phyloP scores from a whole-genome alignment of 257 asterid genomes.

The Thymus quinquecostatus region DNA sequence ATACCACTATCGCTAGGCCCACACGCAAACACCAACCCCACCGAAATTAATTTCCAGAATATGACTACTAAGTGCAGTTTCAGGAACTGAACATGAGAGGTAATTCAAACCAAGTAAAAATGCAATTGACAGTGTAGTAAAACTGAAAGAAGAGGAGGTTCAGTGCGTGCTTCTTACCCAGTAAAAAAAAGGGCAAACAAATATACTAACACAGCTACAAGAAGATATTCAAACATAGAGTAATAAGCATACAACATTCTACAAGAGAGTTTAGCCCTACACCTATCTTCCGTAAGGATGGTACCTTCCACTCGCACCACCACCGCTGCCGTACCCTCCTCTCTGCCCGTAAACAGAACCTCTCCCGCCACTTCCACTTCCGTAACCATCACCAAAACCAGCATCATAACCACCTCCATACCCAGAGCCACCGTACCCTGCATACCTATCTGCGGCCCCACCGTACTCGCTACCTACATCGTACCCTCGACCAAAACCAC shows the following conservation, averaged over 20 bases:
- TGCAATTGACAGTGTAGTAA: not conserved
- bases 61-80: not conserved
- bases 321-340: conserved; percentile 41
- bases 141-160: conserved; percentile 1
- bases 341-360: conserved; percentile 42
- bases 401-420: conserved; percentile 43
- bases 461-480: conserved; percentile 47
- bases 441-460: conserved; percentile 42
- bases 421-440: conserved; percentile 47
- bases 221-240: conserved; percentile 18
- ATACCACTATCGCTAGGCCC: too few species aligned
- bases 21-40: too few species aligned
- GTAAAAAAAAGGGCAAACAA: conserved; percentile 9
- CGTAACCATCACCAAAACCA: conserved; percentile 43
- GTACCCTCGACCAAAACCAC: conserved; percentile 53
- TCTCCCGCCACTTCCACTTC: conserved; percentile 48
- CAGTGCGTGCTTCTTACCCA: conserved; percentile 12
- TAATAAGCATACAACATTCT: conserved; percentile 15
- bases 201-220: conserved; percentile 14
- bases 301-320: conserved; percentile 50
- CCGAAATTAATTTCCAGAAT: not conserved
- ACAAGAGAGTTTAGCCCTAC: not conserved
- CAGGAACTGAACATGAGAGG: not conserved
- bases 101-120: not conserved
- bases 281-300: conserved; percentile 65